Base-by-base conservation (phyloP, 768 basidiomycete species). In the Russula ochroleuca region DNA sequence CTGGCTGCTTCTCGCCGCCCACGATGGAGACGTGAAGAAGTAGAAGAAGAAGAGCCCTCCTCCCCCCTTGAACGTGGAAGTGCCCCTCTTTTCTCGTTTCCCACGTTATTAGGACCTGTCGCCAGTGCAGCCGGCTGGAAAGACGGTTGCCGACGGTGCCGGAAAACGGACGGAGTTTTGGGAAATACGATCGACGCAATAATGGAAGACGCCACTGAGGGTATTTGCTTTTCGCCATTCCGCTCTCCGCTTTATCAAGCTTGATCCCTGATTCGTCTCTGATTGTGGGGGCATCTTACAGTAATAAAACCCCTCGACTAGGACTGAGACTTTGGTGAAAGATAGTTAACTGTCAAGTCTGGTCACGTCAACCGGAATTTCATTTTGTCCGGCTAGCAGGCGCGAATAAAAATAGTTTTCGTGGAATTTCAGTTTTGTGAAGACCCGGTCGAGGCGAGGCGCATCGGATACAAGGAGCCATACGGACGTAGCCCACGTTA, bases 171-270 rank as follows among this genome's bases (percentile, higher is more conserved):
- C 11, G 53, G 43, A 15, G 35, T 8, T 33, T 49, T 21, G 33
- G 40, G 28, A 13, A 13, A 55, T 55, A 23, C 37, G 28, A 56
- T 62, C 45, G 37, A 48, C 51, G 25, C 45, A 31, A 38, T 40
- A 48, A 55, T 47, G 25, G 53, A 47, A 54, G 61, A 21, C 61
- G 61, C 61, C 61, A 62, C 61, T 33, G 37, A 54, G 53, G 48
- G 35, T 56, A 48, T 49, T 48, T 31, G 47, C 45, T 31, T 61
- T 56, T 28, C 53, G 47, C 53, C 61, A 31, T n/a, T 21, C n/a
- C 21, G n/a, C 45, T n/a, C 11, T 10, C 35, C 37, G 25, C 33
- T 37, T n/a, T 23, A 31, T 19, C 45, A 23, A 45, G 21, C 7
- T 17, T 52, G 19, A 19, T 25, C 23, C 50, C 37, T 38, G 61